Evolutionary conservation across 1,284 basidiomycete genomes (phyloP).

Genomic region (Psilocybe mexicana): DNA sequence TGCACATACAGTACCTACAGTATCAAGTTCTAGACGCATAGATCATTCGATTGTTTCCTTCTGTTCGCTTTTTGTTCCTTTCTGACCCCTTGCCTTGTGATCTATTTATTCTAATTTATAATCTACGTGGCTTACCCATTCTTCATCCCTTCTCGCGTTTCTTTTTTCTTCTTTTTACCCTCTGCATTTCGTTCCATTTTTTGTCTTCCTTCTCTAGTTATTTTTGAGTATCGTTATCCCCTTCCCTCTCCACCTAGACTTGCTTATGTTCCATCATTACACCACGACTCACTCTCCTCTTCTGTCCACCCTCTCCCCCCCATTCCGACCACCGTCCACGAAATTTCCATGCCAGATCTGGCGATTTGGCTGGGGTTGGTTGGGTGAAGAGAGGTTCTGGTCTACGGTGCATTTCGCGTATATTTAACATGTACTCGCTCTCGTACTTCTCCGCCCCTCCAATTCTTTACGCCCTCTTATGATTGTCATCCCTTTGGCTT

Average conservation of each 20-base stretch:
- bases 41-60: constrained; percentile 4
- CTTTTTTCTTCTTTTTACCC: background rate
- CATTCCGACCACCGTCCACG: background rate
- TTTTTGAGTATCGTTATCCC: constrained; percentile 3
- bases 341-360: background rate
- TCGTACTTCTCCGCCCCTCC: background rate
- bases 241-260: constrained; percentile 7
- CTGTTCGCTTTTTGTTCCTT: constrained; percentile 1
- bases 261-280: background rate
- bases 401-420: constrained; percentile 5
- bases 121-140: background rate
- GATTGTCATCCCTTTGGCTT: background rate
- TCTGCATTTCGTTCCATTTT: constrained; percentile 2
- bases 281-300: background rate
- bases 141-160: background rate
- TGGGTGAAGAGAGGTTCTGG: background rate
- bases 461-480: background rate
- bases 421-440: constrained; percentile 4
- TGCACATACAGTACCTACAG: constrained; percentile 5
- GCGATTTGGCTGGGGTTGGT: background rate
- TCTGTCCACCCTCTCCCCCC: background rate
- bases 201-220: constrained; percentile 4
- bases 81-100: constrained; percentile 2
- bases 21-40: constrained; percentile 3
- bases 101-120: constrained; percentile 11